A percentile compares a stretch with the other conserved stretches of the same genome.
Evolutionary conservation across 116 monocot genomes (phyloP).

Genomic region (Iris pallida): DNA sequence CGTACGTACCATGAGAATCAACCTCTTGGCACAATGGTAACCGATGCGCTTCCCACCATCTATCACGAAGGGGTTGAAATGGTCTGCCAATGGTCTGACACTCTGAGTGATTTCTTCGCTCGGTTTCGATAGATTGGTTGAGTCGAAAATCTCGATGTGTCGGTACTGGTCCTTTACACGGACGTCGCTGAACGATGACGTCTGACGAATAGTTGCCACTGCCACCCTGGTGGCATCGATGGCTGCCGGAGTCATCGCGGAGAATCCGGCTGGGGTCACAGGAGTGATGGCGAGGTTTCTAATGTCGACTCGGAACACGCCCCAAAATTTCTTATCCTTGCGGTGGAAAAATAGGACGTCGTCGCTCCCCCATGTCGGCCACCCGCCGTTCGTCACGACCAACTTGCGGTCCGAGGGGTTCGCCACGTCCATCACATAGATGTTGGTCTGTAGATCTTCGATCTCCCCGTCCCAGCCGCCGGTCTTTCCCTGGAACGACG

Average conservation of each 20-base stretch:
- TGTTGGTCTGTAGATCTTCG: background rate
- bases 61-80: slow-evolving; percentile 3
- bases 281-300: background rate
- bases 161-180: background rate
- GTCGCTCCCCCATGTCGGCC: too few species aligned
- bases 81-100: background rate
- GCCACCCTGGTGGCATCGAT: background rate
- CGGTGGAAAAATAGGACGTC: background rate
- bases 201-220: slow-evolving; percentile 1
- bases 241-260: slow-evolving; percentile 3
- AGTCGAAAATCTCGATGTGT: slow-evolving; percentile 1
- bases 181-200: background rate
- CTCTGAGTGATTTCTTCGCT: background rate
- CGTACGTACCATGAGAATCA: background rate
- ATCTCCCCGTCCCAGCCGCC: slow-evolving; percentile 7
- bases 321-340: background rate
- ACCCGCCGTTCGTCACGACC: background rate
- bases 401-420: background rate
- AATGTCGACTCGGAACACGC: background rate
- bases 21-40: background rate
- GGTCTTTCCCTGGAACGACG: background rate
- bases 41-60: background rate
- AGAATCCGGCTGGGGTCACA: background rate
- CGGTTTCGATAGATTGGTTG: too few species aligned
- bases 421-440: background rate